A percentile compares a stretch with the other conserved stretches of the same genome.
Conservation (phyloP, 768 basidiomycete species). For the Leccinellum luteum region DNA sequence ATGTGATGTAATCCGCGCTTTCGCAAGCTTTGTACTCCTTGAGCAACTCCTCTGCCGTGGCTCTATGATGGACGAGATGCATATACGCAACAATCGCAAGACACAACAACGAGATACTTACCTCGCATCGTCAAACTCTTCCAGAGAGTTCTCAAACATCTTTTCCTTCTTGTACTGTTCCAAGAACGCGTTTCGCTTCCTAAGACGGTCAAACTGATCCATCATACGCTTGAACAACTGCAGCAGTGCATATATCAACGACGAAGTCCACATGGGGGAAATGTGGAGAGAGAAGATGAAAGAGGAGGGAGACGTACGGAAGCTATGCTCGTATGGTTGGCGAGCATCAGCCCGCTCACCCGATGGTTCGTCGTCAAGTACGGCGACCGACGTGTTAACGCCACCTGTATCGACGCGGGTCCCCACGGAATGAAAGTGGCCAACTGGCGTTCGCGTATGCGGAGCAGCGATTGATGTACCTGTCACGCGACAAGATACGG, state of each 20-base stretch:
- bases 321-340: conserved; percentile 98
- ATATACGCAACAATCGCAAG: background rate
- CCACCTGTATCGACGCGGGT: conserved; percentile 96
- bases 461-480: conserved; percentile 96
- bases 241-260: background rate
- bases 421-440: conserved; percentile 99
- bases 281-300: background rate
- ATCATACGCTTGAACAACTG: conserved; percentile 96
- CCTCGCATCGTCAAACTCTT: conserved; percentile 99
- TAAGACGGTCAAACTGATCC: conserved; percentile 87
- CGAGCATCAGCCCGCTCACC: conserved; percentile 97
- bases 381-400: conserved; percentile 86
- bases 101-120: conserved; percentile 31
- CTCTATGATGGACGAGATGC: conserved; percentile 42
- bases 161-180: conserved; percentile 98
- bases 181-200: conserved; percentile 89
- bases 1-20: conserved; percentile 90
- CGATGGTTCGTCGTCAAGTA: conserved; percentile 88
- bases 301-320: conserved; percentile 54
- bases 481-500: conserved; percentile 27
- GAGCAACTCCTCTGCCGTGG: conserved; percentile 81
- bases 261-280: background rate
- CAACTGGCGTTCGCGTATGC: conserved; percentile 93
- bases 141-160: conserved; percentile 89
- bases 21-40: conserved; percentile 98